Base-by-base conservation (phyloP, 306 rosid species). In the Corylus americana region DNA sequence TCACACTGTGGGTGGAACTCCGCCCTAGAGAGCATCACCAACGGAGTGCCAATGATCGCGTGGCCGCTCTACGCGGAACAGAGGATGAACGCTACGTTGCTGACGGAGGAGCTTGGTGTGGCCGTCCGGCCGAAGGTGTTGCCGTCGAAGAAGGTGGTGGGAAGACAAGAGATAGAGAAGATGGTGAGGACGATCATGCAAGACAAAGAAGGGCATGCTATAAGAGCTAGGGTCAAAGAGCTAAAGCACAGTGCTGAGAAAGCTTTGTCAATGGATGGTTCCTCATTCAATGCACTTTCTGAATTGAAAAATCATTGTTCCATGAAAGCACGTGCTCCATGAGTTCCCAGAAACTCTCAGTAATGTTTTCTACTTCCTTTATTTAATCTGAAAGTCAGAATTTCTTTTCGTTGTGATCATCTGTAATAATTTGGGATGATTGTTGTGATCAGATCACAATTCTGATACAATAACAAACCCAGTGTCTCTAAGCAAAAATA, bases 1-100 rank as follows among this genome's bases (percentile, higher is more conserved):
- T 67, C 90, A 0, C 93, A 91, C 14, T 86, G 91, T 29, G 93
- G 93, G 0, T 88, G 92, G 93, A 81, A 80, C 29, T 91, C 93
- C 0, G 14, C 78, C 4, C 74, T 91, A 0, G 96, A 88, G 79
- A 85, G 94, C 49, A 31, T 90, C 12, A 76, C 76, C 1, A 83
- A 79, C 4, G 91, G 89, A 5, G 87, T 88, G 17, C 92, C 90
- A 0, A 80, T 90, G 78, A 67, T 89, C 0, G 86, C 82, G 8
- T 91, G 97, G 91, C 94, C 94, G 0, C 76, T 92, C 0, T 86
- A 88, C 11, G 87, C 91, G 0, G 92, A 91, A 87, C 91, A 91
- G 81, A 80, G 73, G 68, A 80, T 92, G 89, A 92, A 86, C 22
- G 89, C 92, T 0, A 22, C 84, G 9, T 1, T 85, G 75, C 20